A percentile compares a stretch with the other conserved stretches of the same genome.
These are phyloP conservation scores for Brettanomyces bruxellensis DNA, from an alignment of 805 yeast species.

Conservation along the genomic window DNA sequence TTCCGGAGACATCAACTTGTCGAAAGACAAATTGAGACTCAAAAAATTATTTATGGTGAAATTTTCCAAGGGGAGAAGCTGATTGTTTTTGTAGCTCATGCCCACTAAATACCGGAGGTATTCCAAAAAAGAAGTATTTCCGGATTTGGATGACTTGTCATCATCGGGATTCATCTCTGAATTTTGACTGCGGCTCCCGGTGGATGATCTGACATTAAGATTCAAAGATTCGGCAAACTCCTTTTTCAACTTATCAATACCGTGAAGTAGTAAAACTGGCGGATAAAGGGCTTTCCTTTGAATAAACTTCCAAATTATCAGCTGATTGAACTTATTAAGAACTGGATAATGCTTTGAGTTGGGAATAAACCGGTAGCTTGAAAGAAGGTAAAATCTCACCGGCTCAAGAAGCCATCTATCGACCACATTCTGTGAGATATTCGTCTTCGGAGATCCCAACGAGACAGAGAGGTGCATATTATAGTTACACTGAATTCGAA, in stretches of 20 bases:
- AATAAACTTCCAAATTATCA: conserved; percentile 33
- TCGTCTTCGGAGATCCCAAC: conserved; percentile 59
- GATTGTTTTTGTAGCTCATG: conserved; percentile 14
- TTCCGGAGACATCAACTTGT: conserved; percentile 9
- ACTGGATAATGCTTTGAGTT: conserved; percentile 61
- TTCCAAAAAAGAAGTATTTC: conserved; percentile 22
- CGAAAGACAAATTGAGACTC: conserved; percentile 6
- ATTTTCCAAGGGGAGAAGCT: conserved; percentile 20
- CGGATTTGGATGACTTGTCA: conserved; percentile 15
- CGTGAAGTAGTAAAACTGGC: conserved; percentile 43
- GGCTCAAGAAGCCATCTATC: conserved; percentile 67
- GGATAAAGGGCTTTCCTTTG: conserved; percentile 33
- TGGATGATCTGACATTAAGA: conserved; percentile 5
- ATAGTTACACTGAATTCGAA: conserved; percentile 47
- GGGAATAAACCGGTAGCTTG: conserved; percentile 46
- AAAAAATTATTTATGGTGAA: conserved; percentile 16
- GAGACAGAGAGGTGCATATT: conserved; percentile 56
- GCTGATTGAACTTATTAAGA: conserved; percentile 48
- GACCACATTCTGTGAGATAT: conserved; percentile 39
- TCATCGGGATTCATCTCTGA: conserved; percentile 7
- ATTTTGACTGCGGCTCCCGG: conserved; percentile 6
- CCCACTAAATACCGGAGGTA: conserved; percentile 18
- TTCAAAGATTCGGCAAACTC: conserved; percentile 2
- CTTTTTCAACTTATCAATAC: conserved; percentile 34
- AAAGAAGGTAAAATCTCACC: conserved; percentile 44